These are phyloP conservation scores for Parachlorella kessleri DNA, from an alignment of 139 green algal species.

Conservation along the genomic window DNA sequence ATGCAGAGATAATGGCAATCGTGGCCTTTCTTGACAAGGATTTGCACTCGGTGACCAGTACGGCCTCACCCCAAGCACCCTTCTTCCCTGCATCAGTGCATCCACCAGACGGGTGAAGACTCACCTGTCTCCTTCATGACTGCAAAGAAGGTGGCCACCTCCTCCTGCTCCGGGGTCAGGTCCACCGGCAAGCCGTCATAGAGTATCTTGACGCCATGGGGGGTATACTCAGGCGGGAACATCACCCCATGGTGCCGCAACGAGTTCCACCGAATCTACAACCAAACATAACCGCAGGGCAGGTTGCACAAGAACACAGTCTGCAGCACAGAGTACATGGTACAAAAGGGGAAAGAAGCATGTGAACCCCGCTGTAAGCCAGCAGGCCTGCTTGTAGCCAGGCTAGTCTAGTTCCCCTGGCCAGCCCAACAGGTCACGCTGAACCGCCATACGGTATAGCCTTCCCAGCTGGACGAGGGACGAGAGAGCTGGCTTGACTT, in stretches of 20 bases:
- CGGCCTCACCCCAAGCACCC: no score
- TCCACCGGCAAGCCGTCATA: constrained; percentile 85
- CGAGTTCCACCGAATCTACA: constrained; percentile 83
- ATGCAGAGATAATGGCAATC: no score
- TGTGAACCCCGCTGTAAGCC: neutral
- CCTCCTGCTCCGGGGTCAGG: constrained; percentile 82
- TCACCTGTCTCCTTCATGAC: constrained; percentile 92
- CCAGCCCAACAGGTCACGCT: neutral
- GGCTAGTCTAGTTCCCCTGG: neutral
- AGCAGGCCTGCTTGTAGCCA: neutral
- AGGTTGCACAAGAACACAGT: neutral
- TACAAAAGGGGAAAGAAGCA: no score
- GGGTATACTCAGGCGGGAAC: constrained; percentile 94
- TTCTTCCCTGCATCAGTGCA: no score
- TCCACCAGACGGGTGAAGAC: no score
- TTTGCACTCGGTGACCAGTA: no score
- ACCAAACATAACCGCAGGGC: neutral
- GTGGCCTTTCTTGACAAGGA: no score
- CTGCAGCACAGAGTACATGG: neutral
- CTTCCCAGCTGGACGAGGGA: no score
- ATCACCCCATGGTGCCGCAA: constrained; percentile 92
- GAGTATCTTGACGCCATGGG: constrained; percentile 96
- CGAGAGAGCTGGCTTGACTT: no score
- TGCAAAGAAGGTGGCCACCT: constrained; percentile 96
- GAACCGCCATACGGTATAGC: neutral